These are phyloP conservation scores for Urostyla sp. DNA, from an alignment of 73 alveolate genomes.

Conservation along the genomic window DNA sequence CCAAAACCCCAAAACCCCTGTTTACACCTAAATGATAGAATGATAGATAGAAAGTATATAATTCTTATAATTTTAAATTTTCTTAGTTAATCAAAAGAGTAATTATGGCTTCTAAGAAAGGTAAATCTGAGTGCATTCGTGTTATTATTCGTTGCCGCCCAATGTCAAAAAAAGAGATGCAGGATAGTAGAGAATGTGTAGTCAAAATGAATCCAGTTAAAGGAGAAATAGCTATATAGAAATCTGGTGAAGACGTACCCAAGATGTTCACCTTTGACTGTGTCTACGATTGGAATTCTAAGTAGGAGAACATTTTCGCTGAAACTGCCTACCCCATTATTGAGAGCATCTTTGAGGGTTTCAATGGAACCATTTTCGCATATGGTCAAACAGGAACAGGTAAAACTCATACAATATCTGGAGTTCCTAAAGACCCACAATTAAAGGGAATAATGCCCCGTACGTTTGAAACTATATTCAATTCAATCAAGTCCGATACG, in stretches of 20 bases:
- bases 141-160: slow-evolving; percentile 97
- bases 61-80: too few species aligned
- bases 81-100: not conserved
- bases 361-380: slow-evolving; percentile 98
- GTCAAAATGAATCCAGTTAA: slow-evolving; percentile 77
- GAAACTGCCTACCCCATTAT: slow-evolving; percentile 93
- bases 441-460: slow-evolving; percentile 97
- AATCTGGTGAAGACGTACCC: slow-evolving; percentile 76
- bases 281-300: slow-evolving; percentile 77
- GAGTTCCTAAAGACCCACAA: slow-evolving; percentile 89
- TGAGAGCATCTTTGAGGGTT: slow-evolving; percentile 95
- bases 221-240: slow-evolving; percentile 81
- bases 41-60: too few species aligned
- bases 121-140: slow-evolving; percentile 93
- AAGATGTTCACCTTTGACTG: slow-evolving; percentile 91
- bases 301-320: slow-evolving; percentile 83
- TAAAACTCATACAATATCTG: slow-evolving; percentile 97
- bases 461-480: slow-evolving; percentile 95
- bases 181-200: slow-evolving; percentile 81
- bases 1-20: too few species aligned
- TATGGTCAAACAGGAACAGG: slow-evolving; percentile 99
- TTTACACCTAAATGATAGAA: too few species aligned
- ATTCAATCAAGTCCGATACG: slow-evolving; percentile 83
- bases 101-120: not conserved
- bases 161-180: slow-evolving; percentile 81